phyloP scores from a whole-genome alignment of 2,329 filamentous ascomycete genomes.

The Cladosporium halotolerans region DNA sequence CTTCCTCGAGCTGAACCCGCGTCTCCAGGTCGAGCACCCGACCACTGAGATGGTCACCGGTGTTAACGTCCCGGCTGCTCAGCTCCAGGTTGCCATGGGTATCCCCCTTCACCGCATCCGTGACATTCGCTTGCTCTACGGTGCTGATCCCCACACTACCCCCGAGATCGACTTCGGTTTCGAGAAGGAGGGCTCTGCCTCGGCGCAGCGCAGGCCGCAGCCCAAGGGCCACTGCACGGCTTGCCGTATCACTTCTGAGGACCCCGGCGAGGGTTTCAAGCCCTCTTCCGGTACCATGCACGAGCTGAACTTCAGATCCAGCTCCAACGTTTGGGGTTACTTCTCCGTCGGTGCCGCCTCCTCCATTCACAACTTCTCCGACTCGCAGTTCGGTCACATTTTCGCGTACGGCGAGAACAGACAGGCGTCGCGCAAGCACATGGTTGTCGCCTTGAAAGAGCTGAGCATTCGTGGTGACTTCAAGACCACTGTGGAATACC shows the following conservation, averaged over 20 bases:
- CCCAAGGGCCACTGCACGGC: slow-evolving; percentile 97
- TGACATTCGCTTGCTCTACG: slow-evolving; percentile 93
- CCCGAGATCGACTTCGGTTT: slow-evolving; percentile 96
- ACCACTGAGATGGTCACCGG: slow-evolving; percentile 99
- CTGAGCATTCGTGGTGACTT: slow-evolving; percentile 99
- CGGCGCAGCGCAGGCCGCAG: slow-evolving; percentile 80
- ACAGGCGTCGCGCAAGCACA: slow-evolving; percentile 93
- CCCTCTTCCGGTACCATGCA: slow-evolving; percentile 98
- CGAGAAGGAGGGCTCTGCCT: slow-evolving; percentile 72
- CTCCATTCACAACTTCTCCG: slow-evolving; percentile 98
- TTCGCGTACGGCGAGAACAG: slow-evolving; percentile 98
- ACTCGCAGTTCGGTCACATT: slow-evolving; percentile 98
- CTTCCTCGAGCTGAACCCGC: slow-evolving; percentile 96
- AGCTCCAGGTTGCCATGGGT: slow-evolving; percentile 99
- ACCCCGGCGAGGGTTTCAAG: slow-evolving; percentile 98
- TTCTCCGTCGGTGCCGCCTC: slow-evolving; percentile 96
- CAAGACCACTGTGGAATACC: slow-evolving; percentile 94
- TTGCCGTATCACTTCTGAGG: slow-evolving; percentile 98
- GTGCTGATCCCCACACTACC: slow-evolving; percentile 79
- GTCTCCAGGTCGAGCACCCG: slow-evolving; percentile 98
- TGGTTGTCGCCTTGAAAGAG: slow-evolving; percentile 98
- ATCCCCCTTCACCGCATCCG: slow-evolving; percentile 89
- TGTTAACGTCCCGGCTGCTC: slow-evolving; percentile 92
- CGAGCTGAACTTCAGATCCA: slow-evolving; percentile 97
- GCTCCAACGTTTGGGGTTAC: slow-evolving; percentile 99